Conservation (phyloP, 805 yeast genomes). For the Wickerhamomyces canadensis region DNA sequence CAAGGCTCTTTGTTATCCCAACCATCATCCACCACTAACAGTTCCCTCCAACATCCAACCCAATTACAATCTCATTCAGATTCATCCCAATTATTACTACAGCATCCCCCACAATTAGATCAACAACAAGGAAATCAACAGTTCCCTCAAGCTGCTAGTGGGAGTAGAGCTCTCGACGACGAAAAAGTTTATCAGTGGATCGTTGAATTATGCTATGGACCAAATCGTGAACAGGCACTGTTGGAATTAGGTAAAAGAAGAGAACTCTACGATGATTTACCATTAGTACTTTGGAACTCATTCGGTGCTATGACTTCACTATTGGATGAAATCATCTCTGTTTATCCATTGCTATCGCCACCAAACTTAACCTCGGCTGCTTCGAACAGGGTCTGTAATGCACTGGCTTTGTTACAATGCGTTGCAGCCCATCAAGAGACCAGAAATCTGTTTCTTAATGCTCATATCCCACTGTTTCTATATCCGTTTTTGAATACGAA, state of each 20-base stretch:
- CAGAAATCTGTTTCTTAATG: constrained; percentile 74
- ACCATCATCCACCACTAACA: constrained; percentile 2
- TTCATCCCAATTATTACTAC: constrained; percentile 11
- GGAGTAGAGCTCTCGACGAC: constrained; percentile 52
- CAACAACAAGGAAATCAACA: constrained; percentile 7
- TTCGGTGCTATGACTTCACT: constrained; percentile 94
- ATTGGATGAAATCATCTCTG: constrained; percentile 82
- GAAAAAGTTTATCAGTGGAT: constrained; percentile 89
- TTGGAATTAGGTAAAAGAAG: constrained; percentile 89
- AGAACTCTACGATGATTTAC: constrained; percentile 91
- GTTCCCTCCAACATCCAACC: constrained; percentile 8
- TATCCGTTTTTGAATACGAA: constrained; percentile 93
- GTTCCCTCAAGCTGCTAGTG: constrained; percentile 9
- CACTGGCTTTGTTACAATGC: constrained; percentile 89
- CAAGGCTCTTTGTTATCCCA: neutral
- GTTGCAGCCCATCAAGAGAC: constrained; percentile 95
- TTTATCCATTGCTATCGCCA: constrained; percentile 85
- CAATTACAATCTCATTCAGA: constrained; percentile 11
- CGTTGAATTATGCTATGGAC: constrained; percentile 82
- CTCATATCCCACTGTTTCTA: constrained; percentile 86
- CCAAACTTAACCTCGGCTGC: constrained; percentile 81
- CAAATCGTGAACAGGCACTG: constrained; percentile 87
- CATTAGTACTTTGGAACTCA: constrained; percentile 89
- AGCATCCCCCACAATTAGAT: constrained; percentile 13
- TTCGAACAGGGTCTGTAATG: constrained; percentile 92